Percentiles rank a stretch among this genome's conserved stretches.
These are phyloP conservation scores for Penicillium brevicompactum DNA, from an alignment of 2,329 filamentous ascomycete species.

Conservation along the genomic window DNA sequence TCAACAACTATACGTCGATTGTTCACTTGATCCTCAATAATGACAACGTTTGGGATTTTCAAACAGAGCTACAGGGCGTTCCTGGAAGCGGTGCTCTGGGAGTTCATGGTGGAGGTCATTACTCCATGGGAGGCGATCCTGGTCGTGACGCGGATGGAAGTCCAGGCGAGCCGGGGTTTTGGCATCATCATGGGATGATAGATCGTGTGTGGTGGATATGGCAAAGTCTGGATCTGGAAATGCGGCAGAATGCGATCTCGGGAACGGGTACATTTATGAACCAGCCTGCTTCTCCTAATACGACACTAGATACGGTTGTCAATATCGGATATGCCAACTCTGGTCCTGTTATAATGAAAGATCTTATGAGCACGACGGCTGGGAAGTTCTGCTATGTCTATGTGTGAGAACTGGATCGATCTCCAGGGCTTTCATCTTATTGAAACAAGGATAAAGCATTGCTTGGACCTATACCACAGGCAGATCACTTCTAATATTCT, in stretches of 20 bases:
- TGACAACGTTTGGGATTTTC: conserved; percentile 35
- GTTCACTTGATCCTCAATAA: conserved; percentile 21
- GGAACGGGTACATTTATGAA: conserved; percentile 52
- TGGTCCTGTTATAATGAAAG: conserved; percentile 34
- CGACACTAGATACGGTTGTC: conserved; percentile 47
- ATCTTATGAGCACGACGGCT: conserved; percentile 45
- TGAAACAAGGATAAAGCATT: background rate
- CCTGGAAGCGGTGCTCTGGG: conserved; percentile 33
- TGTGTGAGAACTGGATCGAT: conserved; percentile 20
- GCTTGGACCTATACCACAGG: background rate
- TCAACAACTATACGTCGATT: conserved; percentile 22
- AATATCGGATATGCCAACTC: conserved; percentile 42
- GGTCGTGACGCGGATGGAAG: conserved; percentile 50
- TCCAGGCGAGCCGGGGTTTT: conserved; percentile 51
- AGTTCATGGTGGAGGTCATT: conserved; percentile 51
- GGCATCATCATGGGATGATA: conserved; percentile 51
- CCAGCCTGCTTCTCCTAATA: conserved; percentile 45
- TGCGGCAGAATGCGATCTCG: conserved; percentile 39
- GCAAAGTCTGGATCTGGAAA: conserved; percentile 48
- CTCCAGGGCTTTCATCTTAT: no score
- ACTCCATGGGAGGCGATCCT: conserved; percentile 48
- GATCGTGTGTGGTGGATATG: conserved; percentile 54
- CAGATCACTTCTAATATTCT: background rate
- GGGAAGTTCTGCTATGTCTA: conserved; percentile 53
- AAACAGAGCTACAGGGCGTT: conserved; percentile 41